Evolutionary conservation across 345 rosid genomes (phyloP), one percentile per base, ranked within the genome.

Genomic region (Limnanthes douglasii): DNA sequence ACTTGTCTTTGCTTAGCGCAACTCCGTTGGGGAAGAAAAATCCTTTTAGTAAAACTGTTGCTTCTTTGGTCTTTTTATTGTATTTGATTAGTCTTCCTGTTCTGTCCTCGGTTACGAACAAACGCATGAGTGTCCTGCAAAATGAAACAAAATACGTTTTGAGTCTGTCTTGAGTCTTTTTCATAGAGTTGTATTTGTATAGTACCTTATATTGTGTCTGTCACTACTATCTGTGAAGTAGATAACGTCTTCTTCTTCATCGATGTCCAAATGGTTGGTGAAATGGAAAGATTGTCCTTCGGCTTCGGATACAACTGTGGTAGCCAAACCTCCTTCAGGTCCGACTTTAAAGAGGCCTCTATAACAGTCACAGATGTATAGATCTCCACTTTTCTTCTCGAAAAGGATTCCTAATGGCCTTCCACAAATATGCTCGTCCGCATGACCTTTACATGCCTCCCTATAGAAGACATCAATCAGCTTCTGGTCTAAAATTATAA

Each of bases 221-320:
- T 62, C 46, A 47, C 94, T 82, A 2, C 73, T 56, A 39, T 78
- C 94, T 2, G 74, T 74, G 54, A 82, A 82, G 61, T 82, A 82
- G 19, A 82, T 57, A 0, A 42, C 61, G 31, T 58, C 95, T 0
- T 67, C 72, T 5, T 50, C 44, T 38, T 68, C 66, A 32, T 83
- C 86, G 12, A 78, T 65, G 50, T 83, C 92, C 64, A 83, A 33
- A 45, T 69, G 78, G 41, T 82, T 82, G 12, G 81, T 64, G 70
- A 82, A 74, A 17, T 45, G 47, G 20, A 78, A 26, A 4, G 68
- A 66, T 16, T 54, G 56, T 8, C 74, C 77, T 28, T 72, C 76
- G 34, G 57, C 85, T 33, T 63, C 67, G 21, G 59, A 43, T 18
- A 63, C 56, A 21, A 74, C 51, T 20, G 21, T 60, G 26, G 53